Conservation (phyloP, 306 rosid species). For the Hippophae gyantsensis region DNA sequence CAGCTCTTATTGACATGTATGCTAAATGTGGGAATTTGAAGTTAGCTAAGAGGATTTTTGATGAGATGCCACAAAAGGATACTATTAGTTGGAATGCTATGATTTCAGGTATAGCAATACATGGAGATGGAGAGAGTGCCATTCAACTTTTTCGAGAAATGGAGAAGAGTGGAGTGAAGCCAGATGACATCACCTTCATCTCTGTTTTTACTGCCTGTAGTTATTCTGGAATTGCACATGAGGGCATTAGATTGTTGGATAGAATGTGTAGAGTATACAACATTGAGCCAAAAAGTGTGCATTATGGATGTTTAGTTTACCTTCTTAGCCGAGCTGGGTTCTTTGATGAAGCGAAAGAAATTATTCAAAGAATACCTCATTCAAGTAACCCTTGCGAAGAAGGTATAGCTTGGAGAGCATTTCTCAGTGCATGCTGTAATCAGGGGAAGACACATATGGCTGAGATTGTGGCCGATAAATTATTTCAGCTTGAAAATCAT, state of each 20-base stretch:
- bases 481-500: slow-evolving; percentile 29
- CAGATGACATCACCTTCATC: slow-evolving; percentile 69
- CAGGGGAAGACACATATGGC: slow-evolving; percentile 52
- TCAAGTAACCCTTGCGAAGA: slow-evolving; percentile 34
- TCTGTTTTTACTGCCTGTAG: slow-evolving; percentile 70
- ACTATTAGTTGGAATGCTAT: slow-evolving; percentile 65
- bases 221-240: slow-evolving; percentile 48
- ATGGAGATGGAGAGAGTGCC: slow-evolving; percentile 59
- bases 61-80: slow-evolving; percentile 36
- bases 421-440: slow-evolving; percentile 62
- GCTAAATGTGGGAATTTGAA: slow-evolving; percentile 66
- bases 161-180: slow-evolving; percentile 35
- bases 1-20: slow-evolving; percentile 70
- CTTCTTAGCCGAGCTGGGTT: slow-evolving; percentile 53
- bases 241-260: slow-evolving; percentile 40
- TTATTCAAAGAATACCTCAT: slow-evolving; percentile 26
- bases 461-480: slow-evolving; percentile 44
- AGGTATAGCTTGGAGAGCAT: slow-evolving; percentile 73
- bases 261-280: slow-evolving; percentile 42
- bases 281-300: slow-evolving; percentile 55
- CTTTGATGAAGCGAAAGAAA: slow-evolving; percentile 51
- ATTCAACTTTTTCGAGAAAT: slow-evolving; percentile 41
- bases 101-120: slow-evolving; percentile 66
- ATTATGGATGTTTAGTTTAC: slow-evolving; percentile 59
- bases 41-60: slow-evolving; percentile 36